Evolutionary conservation across 192 early-diverging fungal species (phyloP), one percentile per base, ranked within the genome.

Genomic region (Mortierella claussenii): DNA sequence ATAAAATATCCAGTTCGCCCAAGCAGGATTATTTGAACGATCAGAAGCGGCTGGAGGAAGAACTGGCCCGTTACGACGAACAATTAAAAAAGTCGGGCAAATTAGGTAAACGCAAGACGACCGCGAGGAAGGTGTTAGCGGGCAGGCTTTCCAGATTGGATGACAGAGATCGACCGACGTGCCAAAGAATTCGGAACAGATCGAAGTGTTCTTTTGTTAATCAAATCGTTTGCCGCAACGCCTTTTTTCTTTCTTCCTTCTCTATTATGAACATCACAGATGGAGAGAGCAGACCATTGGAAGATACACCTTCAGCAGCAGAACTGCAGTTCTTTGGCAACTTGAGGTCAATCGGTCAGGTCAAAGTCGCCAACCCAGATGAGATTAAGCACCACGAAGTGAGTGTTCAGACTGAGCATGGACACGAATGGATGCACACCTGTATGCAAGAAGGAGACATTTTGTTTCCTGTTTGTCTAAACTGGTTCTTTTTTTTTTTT

Each of bases 281-380:
- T 50, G 73, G 73, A 27, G 73, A 62, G 40, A 62, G 51, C 28
- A 52, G 73, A 33, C 73, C 73, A 5, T 24, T 50, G 15, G 73
- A 76, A 36, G 73, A 76, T 30, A 76, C 73, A 20, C 73, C 73
- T 0, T 76, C 73, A 18, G 73, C 73, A 30, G 73, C 73, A 26
- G 58, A 76, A 50, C 33, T 67, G n/a, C 64, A 76, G 46, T 76
- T 76, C 56, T 76, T 76, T 62, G 73, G 73, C 31, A 76, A 76
- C 47, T 47, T 76, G 18, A 76, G 50, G 23, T 32, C 51, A 12
- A 60, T 76, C 5, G 73, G 73, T 18, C 73, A 76, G 18, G 73
- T 76, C 30, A 17, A 67, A 1, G 64, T 76, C 3, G 23, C 51
- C 8, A 66, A 67, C 36, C 73, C 73, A 17, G 73, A 76, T 47